Base-by-base conservation (phyloP, 2,329 filamentous ascomycete genomes). In the Talaromyces sp. region DNA sequence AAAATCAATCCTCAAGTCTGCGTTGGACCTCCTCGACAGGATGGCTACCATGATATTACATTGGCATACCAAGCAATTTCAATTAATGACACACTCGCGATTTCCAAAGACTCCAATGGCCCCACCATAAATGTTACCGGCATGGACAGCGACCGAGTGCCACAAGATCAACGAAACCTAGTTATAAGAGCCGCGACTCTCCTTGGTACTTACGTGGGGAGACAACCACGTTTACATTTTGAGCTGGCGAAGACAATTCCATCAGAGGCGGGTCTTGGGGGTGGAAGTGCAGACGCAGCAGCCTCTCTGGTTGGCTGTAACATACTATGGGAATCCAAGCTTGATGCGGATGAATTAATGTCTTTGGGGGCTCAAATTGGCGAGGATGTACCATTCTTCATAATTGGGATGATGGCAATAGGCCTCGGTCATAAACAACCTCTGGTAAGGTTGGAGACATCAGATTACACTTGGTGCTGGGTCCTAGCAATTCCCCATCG, bases 31-130 rank as follows among this genome's bases (percentile, higher is more conserved):
- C 40, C 33, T 16, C 51, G 45, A 19, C n/a, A 53, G 30, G 51
- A 53, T 49, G 51, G 51, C 35, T 53, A 53, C 30, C 51, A 53
- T 11, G 51, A 53, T 45, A 41, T 53, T n/a, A 53, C 46, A 10
- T 35, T 53, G n/a, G 51, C 27, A 3, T 53, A 53, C 17, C 51
- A 53, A 22, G 51, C 51, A 14, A 49, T 53, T 29, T 53, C 51
- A 17, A 30, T 53, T 3, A 49, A 49, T 40, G 51, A 53, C 16
- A 45, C 19, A 14, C 17, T 53, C 20, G 49, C 39, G 1, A 40
- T 53, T 40, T 40, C 40, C 3, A 19, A 17, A 4, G 35, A 20
- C 20, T 6, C 33, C 2, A 9, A 49, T 7, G 51, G 51, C 4
- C 51, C 51, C 2, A 48, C 33, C 14, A 53, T 53, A 7, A 17